A percentile compares a stretch with the other conserved stretches of the same genome.
phyloP scores from a whole-genome alignment of 2,329 filamentous ascomycete species.

The Geosmithia flava region DNA sequence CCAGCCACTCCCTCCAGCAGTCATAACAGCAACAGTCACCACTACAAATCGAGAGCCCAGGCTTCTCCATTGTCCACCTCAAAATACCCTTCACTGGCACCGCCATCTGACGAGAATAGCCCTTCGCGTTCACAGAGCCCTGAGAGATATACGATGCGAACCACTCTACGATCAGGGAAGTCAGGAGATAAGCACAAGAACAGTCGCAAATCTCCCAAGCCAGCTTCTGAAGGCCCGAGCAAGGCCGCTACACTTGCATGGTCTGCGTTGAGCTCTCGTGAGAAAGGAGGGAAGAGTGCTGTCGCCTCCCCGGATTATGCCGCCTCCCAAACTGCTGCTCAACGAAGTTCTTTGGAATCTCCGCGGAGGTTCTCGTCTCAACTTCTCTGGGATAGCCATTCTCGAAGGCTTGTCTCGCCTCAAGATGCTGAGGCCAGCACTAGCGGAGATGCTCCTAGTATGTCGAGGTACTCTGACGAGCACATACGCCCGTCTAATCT shows the following conservation, averaged over 20 bases:
- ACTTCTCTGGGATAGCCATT: constrained; percentile 41
- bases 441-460: constrained; percentile 13
- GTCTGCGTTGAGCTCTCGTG: constrained; percentile 30
- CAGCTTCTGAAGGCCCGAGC: constrained; percentile 39
- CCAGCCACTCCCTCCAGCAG: constrained; percentile 7
- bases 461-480: constrained; percentile 26
- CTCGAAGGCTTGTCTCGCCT: constrained; percentile 33
- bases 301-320: neutral
- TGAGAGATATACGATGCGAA: constrained; percentile 49
- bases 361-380: constrained; percentile 17
- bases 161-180: constrained; percentile 42
- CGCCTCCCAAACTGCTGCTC: constrained; percentile 2
- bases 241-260: constrained; percentile 55
- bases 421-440: constrained; percentile 16
- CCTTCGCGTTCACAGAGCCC: constrained; percentile 36
- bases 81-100: neutral
- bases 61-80: neutral
- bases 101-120: neutral
- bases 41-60: neutral
- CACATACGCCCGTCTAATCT: constrained; percentile 29
- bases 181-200: constrained; percentile 28
- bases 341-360: constrained; percentile 17
- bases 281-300: constrained; percentile 11
- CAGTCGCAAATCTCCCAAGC: constrained; percentile 26
- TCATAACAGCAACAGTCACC: neutral